These are phyloP conservation scores for Diaporthe capsici DNA, from an alignment of 2,329 filamentous ascomycete species.

Conservation along the genomic window DNA sequence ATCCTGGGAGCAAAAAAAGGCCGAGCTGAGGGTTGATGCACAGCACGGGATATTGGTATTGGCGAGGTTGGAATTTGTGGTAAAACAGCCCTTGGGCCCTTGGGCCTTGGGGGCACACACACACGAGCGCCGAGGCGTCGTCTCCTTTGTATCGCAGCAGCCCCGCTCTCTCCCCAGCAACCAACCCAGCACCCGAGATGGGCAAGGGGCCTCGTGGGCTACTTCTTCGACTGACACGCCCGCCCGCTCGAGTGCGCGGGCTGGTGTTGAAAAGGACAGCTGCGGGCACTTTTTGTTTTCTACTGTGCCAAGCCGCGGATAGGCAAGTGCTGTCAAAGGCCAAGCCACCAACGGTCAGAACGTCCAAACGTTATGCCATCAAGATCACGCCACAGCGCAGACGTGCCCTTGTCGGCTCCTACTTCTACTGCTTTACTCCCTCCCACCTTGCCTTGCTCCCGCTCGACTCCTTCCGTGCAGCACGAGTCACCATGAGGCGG, in stretches of 20 bases:
- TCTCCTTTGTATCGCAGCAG: conserved; percentile 30
- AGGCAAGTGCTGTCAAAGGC: conserved; percentile 33
- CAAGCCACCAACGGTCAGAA: conserved; percentile 34
- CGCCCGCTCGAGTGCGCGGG: conserved; percentile 29
- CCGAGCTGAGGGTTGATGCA: conserved; percentile 27
- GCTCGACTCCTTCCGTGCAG: neutral
- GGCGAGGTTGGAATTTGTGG: conserved; percentile 29
- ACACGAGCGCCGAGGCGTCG: conserved; percentile 25
- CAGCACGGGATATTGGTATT: conserved; percentile 7
- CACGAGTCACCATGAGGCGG: neutral
- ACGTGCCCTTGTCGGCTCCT: conserved; percentile 8
- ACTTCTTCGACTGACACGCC: conserved; percentile 24
- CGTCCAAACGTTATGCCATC: conserved; percentile 22
- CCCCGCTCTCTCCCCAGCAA: conserved; percentile 17
- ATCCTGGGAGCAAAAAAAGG: conserved; percentile 24
- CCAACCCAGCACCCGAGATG: conserved; percentile 14
- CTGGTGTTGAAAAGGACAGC: conserved; percentile 7
- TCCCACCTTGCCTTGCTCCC: neutral
- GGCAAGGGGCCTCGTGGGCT: conserved; percentile 25
- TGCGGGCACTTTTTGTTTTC: conserved; percentile 20
- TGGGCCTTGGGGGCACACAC: conserved; percentile 1
- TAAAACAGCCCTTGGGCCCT: conserved; percentile 13
- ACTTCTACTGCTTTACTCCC: conserved; percentile 13
- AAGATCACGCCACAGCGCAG: conserved; percentile 21
- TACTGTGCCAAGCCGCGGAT: conserved; percentile 22